phyloP scores from a whole-genome alignment of 106 monocot genomes.

The Amphibolis antarctica region DNA sequence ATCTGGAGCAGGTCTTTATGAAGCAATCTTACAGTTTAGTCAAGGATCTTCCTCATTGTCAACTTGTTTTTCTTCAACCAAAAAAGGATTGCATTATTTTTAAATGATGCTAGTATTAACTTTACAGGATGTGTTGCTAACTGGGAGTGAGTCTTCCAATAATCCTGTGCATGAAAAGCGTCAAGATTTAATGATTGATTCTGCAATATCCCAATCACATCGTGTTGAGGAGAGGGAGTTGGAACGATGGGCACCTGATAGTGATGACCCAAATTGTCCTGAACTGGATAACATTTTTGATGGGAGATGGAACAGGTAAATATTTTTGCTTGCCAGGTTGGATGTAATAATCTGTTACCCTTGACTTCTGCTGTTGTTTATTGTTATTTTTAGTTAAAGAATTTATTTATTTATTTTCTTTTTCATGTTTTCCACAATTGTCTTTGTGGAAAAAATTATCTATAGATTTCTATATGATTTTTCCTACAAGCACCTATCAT shows the following conservation, averaged over 20 bases:
- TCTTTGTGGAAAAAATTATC: too few relatives aligned
- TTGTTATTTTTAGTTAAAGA: too few relatives aligned
- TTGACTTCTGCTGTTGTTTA: not conserved
- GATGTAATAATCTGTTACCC: not conserved
- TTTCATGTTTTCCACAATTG: too few relatives aligned
- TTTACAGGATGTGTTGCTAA: conserved; percentile 55
- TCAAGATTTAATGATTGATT: conserved; percentile 81
- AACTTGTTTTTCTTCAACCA: too few relatives aligned
- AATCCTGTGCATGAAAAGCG: conserved; percentile 32
- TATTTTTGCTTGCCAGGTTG: not conserved
- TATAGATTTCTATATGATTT: too few relatives aligned
- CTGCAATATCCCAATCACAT: conserved; percentile 74
- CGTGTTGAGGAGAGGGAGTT: conserved; percentile 79
- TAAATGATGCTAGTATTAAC: not conserved
- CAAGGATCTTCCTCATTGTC: too few relatives aligned
- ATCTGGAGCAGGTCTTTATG: too few relatives aligned
- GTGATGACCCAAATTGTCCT: conserved; percentile 53
- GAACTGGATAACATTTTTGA: conserved; percentile 84
- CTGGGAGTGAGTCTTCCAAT: conserved; percentile 37
- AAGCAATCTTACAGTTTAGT: too few relatives aligned
- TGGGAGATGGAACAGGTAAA: conserved; percentile 60
- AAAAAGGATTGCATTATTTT: too few relatives aligned
- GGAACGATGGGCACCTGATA: conserved; percentile 76
- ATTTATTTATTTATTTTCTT: too few relatives aligned
- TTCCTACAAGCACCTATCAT: too few relatives aligned